Base-by-base conservation (phyloP, 306 rosid genomes). In the Inga laurina region DNA sequence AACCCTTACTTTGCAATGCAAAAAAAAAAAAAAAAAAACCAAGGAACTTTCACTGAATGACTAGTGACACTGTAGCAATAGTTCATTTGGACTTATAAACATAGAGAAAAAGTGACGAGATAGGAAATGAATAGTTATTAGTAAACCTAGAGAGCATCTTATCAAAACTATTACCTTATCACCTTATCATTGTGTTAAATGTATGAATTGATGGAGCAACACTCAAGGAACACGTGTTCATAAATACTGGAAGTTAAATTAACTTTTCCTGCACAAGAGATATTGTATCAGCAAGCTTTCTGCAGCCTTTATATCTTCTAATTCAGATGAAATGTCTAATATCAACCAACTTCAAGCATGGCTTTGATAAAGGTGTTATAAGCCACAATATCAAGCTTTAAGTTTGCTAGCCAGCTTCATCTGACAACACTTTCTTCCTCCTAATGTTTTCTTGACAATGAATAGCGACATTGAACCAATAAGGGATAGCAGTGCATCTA, bases 181-280 rank as follows among this genome's bases (percentile, higher is more conserved):
- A 92, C 98, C 97, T 95, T 90, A 93, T 93, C 98, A 95, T 93
- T 18, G 96, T 95, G 90, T 92, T 93, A 75, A 89, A 84, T 84
- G 98, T 95, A 87, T 92, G 95, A 87, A 95, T 90, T 75, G 98
- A 93, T 32, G 96, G 97, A 86, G 89, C 71, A 70, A 92, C 75
- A 8, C 90, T 91, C n/a, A 24, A 19, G 65, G 91, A 88, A 87
- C 91, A 84, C 98, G 72, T 32, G 89, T 83, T 93, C 91, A 79
- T 85, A 93, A 70, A 95, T 90, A 71, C 82, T 86, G 74, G 95
- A 83, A 8, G 98, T 94, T 72, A 91, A 88, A 82, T 86, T 84
- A 76, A 95, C 88, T 84, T 92, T 95, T 24, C 97, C 98, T 95
- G 82, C 82, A 91, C 16, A 32, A 78, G 54, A 84, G n/a, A 70